A percentile compares a stretch with the other conserved stretches of the same genome.
Conservation (phyloP, 2,329 filamentous ascomycete genomes). For the Colletotrichum musicola region DNA sequence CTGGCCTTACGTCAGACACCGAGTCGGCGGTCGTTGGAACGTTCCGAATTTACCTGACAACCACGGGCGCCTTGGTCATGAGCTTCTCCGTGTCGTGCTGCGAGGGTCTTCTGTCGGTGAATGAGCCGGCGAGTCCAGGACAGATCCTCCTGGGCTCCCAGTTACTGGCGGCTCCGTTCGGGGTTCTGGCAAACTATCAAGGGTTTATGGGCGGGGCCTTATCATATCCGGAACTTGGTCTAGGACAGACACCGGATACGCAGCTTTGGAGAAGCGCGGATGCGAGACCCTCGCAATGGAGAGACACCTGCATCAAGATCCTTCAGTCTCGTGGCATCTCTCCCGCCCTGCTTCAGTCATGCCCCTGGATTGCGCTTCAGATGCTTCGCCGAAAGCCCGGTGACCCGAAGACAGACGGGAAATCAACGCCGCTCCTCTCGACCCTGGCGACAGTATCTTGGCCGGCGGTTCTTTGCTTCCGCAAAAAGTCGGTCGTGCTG, state of each 20-base stretch:
- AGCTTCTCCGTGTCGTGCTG: constrained; percentile 62
- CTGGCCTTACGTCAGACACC: constrained; percentile 17
- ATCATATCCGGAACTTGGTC: constrained; percentile 50
- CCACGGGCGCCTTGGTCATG: constrained; percentile 65
- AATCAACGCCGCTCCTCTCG: constrained; percentile 50
- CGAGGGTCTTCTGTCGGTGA: constrained; percentile 60
- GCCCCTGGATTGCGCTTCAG: constrained; percentile 65
- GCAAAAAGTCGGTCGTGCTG: constrained; percentile 59
- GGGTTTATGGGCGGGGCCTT: constrained; percentile 50
- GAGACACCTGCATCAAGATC: constrained; percentile 62
- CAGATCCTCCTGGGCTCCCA: constrained; percentile 56
- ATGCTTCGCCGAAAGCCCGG: constrained; percentile 59
- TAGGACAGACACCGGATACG: constrained; percentile 66
- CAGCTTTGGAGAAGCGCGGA: constrained; percentile 60
- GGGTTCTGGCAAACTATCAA: constrained; percentile 59
- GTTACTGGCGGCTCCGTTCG: constrained; percentile 68
- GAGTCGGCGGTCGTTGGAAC: constrained; percentile 52
- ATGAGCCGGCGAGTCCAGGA: constrained; percentile 56
- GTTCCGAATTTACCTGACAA: constrained; percentile 67
- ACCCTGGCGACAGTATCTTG: constrained; percentile 60
- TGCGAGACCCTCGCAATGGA: constrained; percentile 60
- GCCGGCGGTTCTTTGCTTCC: constrained; percentile 67
- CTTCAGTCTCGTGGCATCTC: constrained; percentile 65
- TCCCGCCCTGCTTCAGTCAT: constrained; percentile 55
- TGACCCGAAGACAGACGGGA: constrained; percentile 58